A percentile compares a stretch with the other conserved stretches of the same genome.
Conservation (phyloP, 2,329 filamentous ascomycete genomes). For the Hypoxylon sp. region DNA sequence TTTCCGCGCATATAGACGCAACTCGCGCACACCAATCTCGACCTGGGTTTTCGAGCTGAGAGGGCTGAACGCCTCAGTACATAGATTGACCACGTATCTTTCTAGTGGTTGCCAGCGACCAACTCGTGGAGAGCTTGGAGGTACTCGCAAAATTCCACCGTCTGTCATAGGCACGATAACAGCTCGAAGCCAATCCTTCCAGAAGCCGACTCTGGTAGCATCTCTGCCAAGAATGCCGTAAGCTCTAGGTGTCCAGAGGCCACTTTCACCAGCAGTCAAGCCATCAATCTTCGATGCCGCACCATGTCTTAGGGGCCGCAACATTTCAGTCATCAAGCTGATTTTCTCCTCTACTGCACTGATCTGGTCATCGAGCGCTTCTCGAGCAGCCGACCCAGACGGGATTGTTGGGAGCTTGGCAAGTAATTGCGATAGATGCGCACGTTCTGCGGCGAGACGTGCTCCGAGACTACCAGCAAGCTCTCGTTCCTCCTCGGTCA, state of each 20-base stretch:
- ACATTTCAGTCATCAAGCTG: slow-evolving; percentile 92
- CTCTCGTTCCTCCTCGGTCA: slow-evolving; percentile 92
- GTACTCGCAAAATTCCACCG: slow-evolving; percentile 83
- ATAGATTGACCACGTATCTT: slow-evolving; percentile 96
- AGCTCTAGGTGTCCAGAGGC: slow-evolving; percentile 93
- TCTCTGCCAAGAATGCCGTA: slow-evolving; percentile 94
- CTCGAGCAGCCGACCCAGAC: slow-evolving; percentile 84
- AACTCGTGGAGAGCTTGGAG: slow-evolving; percentile 88
- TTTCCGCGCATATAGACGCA: slow-evolving; percentile 91
- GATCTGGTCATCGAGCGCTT: slow-evolving; percentile 92
- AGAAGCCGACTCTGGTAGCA: slow-evolving; percentile 85
- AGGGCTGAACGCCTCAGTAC: slow-evolving; percentile 92
- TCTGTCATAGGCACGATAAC: slow-evolving; percentile 97
- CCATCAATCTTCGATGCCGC: slow-evolving; percentile 98
- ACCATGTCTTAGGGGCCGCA: slow-evolving; percentile 91
- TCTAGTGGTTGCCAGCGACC: slow-evolving; percentile 97
- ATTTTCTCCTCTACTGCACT: slow-evolving; percentile 98
- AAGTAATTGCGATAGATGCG: slow-evolving; percentile 88
- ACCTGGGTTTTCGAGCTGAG: slow-evolving; percentile 96
- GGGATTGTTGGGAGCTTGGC: slow-evolving; percentile 83
- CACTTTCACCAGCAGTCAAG: slow-evolving; percentile 92
- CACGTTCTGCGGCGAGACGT: slow-evolving; percentile 86
- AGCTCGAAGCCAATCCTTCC: slow-evolving; percentile 98
- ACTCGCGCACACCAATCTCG: slow-evolving; percentile 88
- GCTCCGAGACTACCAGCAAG: slow-evolving; percentile 92